phyloP scores from a whole-genome alignment of 2,329 filamentous ascomycete genomes.

The Scortechinia acanthostroma region DNA sequence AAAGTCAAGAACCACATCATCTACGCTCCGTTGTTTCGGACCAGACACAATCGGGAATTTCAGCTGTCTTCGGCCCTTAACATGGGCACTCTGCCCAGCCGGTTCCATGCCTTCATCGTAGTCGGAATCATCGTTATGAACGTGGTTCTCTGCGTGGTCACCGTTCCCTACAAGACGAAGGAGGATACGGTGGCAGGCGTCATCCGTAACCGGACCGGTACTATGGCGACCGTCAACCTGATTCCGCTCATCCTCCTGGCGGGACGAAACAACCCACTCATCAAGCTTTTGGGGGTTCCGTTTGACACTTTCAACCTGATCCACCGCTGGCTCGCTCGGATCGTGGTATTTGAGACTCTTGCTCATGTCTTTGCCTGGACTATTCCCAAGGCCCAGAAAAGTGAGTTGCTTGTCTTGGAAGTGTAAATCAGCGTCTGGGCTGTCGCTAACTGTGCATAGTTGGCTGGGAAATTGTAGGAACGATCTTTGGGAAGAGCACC shows the following conservation, averaged over 20 bases:
- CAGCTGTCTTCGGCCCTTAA: conserved; percentile 62
- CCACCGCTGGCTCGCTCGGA: conserved; percentile 74
- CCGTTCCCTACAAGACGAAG: conserved; percentile 48
- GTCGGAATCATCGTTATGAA: conserved; percentile 65
- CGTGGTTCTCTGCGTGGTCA: conserved; percentile 67
- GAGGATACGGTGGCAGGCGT: conserved; percentile 34
- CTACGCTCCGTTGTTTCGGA: conserved; percentile 65
- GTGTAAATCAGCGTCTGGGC: conserved; percentile 20
- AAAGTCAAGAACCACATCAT: conserved; percentile 64
- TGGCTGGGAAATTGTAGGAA: too few relatives aligned
- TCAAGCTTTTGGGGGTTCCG: conserved; percentile 63
- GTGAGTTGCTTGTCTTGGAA: conserved; percentile 41
- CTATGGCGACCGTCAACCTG: conserved; percentile 71
- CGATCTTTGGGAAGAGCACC: conserved; percentile 24
- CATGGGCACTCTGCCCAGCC: conserved; percentile 72
- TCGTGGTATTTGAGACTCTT: conserved; percentile 64
- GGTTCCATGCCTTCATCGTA: conserved; percentile 69
- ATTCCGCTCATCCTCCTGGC: conserved; percentile 68
- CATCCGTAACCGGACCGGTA: conserved; percentile 62
- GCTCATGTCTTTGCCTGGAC: conserved; percentile 59
- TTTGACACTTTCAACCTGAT: conserved; percentile 80
- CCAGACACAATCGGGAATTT: conserved; percentile 71
- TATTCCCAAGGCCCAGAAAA: conserved; percentile 24
- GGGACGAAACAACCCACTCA: conserved; percentile 72
- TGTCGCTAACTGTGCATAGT: conserved; percentile 21